A percentile compares a stretch with the other conserved stretches of the same genome.
Conservation (phyloP, 768 basidiomycete species). For the Pholiota conissans region DNA sequence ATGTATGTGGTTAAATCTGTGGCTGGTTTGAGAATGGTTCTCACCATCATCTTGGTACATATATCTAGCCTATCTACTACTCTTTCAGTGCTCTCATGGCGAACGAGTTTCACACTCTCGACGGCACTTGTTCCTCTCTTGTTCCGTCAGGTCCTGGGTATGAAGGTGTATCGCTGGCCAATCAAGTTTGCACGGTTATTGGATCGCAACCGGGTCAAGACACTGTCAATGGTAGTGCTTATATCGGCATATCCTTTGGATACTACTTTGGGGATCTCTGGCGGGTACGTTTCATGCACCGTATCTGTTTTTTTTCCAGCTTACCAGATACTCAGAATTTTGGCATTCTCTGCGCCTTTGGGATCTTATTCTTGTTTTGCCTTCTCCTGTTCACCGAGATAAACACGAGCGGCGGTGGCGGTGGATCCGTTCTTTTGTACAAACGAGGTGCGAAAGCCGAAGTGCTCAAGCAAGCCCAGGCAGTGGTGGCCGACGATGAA, state of each 20-base stretch:
- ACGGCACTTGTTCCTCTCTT: conserved; percentile 59
- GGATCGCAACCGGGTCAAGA: conserved; percentile 63
- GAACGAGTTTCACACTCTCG: conserved; percentile 78
- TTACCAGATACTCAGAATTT: conserved; percentile 45
- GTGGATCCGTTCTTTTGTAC: conserved; percentile 55
- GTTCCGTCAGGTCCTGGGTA: conserved; percentile 68
- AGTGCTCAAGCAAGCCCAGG: conserved; percentile 29
- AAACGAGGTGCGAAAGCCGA: conserved; percentile 51
- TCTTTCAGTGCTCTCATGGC: conserved; percentile 75
- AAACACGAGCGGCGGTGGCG: conserved; percentile 38
- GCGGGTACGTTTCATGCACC: conserved; percentile 33
- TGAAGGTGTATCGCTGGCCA: conserved; percentile 48
- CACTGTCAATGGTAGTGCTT: conserved; percentile 62
- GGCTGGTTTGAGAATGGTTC: not conserved
- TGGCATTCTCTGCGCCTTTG: conserved; percentile 72
- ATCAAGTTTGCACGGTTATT: conserved; percentile 77
- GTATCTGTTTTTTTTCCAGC: not conserved
- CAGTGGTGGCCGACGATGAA: conserved; percentile 29
- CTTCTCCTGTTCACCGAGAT: conserved; percentile 63
- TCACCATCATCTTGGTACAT: not conserved
- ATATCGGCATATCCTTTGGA: conserved; percentile 47
- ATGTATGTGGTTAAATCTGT: conserved; percentile 39
- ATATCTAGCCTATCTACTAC: conserved; percentile 57
- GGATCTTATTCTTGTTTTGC: conserved; percentile 53
- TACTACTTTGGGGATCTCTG: conserved; percentile 41